phyloP scores from a whole-genome alignment of 331 rosid genomes.

The Pyrus hybrid region DNA sequence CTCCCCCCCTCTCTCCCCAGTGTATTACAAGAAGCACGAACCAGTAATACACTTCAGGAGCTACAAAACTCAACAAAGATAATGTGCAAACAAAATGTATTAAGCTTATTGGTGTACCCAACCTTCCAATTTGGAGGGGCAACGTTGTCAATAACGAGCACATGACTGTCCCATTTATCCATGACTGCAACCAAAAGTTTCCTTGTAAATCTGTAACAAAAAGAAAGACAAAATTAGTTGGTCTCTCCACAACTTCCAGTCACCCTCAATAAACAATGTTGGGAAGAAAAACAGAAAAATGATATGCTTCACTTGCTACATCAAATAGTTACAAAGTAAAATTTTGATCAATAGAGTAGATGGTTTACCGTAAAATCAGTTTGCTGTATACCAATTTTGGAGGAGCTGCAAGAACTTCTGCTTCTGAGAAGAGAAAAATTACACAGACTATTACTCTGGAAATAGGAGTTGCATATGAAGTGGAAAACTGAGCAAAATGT shows the following conservation, averaged over 20 bases:
- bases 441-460: background rate
- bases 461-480: background rate
- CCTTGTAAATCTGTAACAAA: constrained; percentile 59
- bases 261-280: background rate
- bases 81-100: constrained; percentile 3
- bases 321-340: background rate
- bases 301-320: constrained; percentile 17
- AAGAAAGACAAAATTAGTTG: constrained; percentile 3
- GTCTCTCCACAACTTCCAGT: background rate
- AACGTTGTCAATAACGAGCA: constrained; percentile 51
- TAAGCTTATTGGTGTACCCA: background rate
- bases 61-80: background rate
- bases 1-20: background rate
- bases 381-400: constrained; percentile 89
- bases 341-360: background rate
- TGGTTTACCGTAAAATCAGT: constrained; percentile 65
- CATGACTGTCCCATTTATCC: constrained; percentile 77
- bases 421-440: constrained; percentile 49
- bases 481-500: constrained; percentile 3
- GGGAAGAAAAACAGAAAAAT: background rate
- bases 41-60: background rate
- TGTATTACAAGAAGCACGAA: background rate
- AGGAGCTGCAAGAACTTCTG: constrained; percentile 88
- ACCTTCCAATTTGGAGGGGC: constrained; percentile 94
- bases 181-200: constrained; percentile 76